A percentile compares a stretch with the other conserved stretches of the same genome.
Conservation (phyloP, 306 rosid genomes). For the Oxytropis ochrocephala region DNA sequence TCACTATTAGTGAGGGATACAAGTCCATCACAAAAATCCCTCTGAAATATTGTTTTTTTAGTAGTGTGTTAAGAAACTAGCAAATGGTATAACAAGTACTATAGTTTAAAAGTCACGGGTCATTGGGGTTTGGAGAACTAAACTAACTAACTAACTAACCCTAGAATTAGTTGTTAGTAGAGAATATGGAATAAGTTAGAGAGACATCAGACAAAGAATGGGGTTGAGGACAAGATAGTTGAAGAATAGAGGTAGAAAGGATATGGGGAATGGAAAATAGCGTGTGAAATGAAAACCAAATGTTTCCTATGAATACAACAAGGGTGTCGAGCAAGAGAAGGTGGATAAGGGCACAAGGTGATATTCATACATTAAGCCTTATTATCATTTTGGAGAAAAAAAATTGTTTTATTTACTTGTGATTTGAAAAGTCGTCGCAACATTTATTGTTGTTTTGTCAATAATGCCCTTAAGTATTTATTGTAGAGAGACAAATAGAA, state of each 20-base stretch:
- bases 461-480: too few relatives aligned
- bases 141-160: not conserved
- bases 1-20: too few relatives aligned
- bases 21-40: too few relatives aligned
- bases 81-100: too few relatives aligned
- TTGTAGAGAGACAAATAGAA: too few relatives aligned
- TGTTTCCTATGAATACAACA: slow-evolving; percentile 72
- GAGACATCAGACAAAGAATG: slow-evolving; percentile 35
- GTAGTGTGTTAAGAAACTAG: too few relatives aligned
- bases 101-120: not conserved
- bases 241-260: slow-evolving; percentile 42
- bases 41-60: too few relatives aligned
- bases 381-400: too few relatives aligned
- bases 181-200: slow-evolving; percentile 31
- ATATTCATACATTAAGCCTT: too few relatives aligned
- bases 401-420: too few relatives aligned
- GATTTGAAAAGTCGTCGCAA: too few relatives aligned
- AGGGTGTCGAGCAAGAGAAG: slow-evolving; percentile 42
- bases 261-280: slow-evolving; percentile 56
- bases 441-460: too few relatives aligned
- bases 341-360: slow-evolving; percentile 46
- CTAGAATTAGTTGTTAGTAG: not conserved
- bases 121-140: not conserved
- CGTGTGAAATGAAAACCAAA: slow-evolving; percentile 43
- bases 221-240: slow-evolving; percentile 59